Evolutionary conservation across 768 basidiomycete genomes (phyloP).

Genomic region (Leccinum olivaceopallidum): DNA sequence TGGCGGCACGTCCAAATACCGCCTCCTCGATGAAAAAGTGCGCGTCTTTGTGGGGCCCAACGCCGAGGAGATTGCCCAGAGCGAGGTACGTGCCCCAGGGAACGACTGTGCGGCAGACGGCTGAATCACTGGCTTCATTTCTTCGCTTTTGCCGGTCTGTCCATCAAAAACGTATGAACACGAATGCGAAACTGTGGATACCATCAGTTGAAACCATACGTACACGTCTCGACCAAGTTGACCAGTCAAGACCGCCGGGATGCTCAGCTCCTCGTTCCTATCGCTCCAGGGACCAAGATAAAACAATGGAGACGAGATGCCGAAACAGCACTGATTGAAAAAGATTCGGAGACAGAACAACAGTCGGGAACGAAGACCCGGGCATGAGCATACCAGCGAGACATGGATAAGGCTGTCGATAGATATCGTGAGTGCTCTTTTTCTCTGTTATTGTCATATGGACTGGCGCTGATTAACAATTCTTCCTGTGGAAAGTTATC

Average conservation of each 20-base stretch:
- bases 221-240: constrained; percentile 27
- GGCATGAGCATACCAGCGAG: neutral
- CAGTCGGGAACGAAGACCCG: neutral
- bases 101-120: neutral
- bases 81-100: constrained; percentile 46
- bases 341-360: neutral
- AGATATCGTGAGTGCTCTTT: neutral
- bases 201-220: constrained; percentile 30
- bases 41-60: constrained; percentile 83
- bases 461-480: neutral
- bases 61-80: constrained; percentile 56
- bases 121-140: neutral
- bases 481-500: neutral
- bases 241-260: constrained; percentile 25
- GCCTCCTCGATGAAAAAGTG: constrained; percentile 79
- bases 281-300: constrained; percentile 26
- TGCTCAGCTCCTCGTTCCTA: constrained; percentile 27
- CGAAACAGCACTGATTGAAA: constrained; percentile 4
- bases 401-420: neutral
- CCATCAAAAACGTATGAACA: neutral
- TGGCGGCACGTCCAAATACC: constrained; percentile 75
- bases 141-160: neutral
- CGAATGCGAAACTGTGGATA: neutral
- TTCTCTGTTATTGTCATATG: neutral
- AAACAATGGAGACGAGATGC: constrained; percentile 28